Conservation (phyloP, 2,329 filamentous ascomycete species). For the Thielaviopsis musarum region DNA sequence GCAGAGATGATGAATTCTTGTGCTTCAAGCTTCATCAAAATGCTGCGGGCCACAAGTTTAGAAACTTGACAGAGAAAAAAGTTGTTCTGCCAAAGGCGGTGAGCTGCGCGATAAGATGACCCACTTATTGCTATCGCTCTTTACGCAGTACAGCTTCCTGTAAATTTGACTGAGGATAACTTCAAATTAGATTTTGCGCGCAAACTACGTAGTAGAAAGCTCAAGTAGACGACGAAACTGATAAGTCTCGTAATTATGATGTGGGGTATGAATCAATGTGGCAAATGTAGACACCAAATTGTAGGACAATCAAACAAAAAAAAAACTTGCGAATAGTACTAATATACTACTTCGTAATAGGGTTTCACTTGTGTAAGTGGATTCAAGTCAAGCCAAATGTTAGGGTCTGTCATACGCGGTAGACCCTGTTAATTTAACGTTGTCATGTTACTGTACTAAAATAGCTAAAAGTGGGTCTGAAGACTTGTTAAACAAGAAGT, state of each 20-base stretch:
- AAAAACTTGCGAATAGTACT: no score
- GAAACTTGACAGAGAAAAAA: not conserved
- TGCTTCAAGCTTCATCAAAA: not conserved
- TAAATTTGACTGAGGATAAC: not conserved
- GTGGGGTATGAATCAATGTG: no score
- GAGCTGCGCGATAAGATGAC: not conserved
- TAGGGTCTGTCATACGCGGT: not conserved
- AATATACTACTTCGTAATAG: no score
- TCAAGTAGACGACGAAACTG: no score
- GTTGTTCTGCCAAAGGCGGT: not conserved
- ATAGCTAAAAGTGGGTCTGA: not conserved
- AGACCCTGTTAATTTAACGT: not conserved
- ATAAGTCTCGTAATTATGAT: no score
- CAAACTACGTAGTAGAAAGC: not conserved
- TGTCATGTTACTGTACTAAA: not conserved
- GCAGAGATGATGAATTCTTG: slow-evolving; percentile 9
- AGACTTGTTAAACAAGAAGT: not conserved
- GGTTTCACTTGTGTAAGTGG: not conserved
- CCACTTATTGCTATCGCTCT: not conserved
- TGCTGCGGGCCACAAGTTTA: not conserved
- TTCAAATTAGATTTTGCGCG: no score
- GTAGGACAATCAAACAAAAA: no score
- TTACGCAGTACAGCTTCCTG: not conserved
- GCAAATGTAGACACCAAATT: no score
- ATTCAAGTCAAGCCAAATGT: not conserved